phyloP scores from a whole-genome alignment of 179 eudicot species.

The Silene noctiflora region DNA sequence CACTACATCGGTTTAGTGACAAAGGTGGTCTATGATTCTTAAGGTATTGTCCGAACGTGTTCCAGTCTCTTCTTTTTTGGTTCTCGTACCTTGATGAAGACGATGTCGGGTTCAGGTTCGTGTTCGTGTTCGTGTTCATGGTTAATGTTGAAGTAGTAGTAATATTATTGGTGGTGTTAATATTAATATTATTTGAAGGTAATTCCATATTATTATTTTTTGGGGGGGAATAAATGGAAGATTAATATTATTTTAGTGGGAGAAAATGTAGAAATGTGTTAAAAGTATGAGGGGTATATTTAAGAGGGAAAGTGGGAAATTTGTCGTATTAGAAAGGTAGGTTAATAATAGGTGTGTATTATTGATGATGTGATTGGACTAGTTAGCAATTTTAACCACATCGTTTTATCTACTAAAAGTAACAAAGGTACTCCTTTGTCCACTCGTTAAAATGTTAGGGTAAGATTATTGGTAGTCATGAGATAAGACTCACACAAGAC shows the following conservation, averaged over 20 bases:
- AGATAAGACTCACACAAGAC: too few relatives aligned
- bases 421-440: not conserved
- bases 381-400: conserved; percentile 1
- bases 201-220: not conserved
- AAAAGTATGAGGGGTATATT: not conserved
- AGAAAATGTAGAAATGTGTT: too few relatives aligned
- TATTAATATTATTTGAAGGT: not conserved
- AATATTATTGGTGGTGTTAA: not conserved
- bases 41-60: conserved; percentile 77
- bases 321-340: not conserved
- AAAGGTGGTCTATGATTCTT: conserved; percentile 81
- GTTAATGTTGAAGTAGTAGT: not conserved
- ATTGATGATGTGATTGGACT: conserved; percentile 21
- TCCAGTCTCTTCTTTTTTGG: conserved; percentile 84
- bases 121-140: conserved; percentile 4
- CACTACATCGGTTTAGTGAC: conserved; percentile 59
- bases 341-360: not conserved
- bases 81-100: conserved; percentile 58
- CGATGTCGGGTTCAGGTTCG: conserved; percentile 22
- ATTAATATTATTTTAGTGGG: too few relatives aligned
- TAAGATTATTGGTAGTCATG: too few relatives aligned
- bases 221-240: too few relatives aligned
- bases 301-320: not conserved
- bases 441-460: not conserved
- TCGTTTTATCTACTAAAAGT: conserved; percentile 10